phyloP scores from a whole-genome alignment of 2,329 filamentous ascomycete genomes.

The Fusarium setosum region DNA sequence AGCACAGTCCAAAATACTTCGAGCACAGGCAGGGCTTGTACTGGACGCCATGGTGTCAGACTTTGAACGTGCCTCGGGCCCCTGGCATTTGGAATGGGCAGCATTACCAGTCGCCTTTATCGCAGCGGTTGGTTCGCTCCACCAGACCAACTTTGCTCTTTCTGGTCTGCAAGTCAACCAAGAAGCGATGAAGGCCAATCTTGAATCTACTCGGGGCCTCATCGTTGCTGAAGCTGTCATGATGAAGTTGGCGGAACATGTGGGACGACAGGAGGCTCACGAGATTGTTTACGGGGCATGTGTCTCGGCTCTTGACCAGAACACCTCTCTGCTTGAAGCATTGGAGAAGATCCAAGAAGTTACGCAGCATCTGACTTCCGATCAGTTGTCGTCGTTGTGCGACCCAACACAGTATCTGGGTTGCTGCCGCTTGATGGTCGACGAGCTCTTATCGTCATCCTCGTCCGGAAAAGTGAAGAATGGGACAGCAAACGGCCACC shows the following conservation, averaged over 20 bases:
- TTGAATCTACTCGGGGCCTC: constrained; percentile 61
- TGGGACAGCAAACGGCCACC: background rate
- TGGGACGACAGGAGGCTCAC: constrained; percentile 65
- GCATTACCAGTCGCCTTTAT: constrained; percentile 66
- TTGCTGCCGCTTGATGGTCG: constrained; percentile 29
- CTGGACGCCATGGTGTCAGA: constrained; percentile 68
- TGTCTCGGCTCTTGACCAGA: constrained; percentile 10
- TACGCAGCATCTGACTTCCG: background rate
- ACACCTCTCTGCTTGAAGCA: constrained; percentile 9
- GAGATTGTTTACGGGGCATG: constrained; percentile 68
- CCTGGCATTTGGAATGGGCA: constrained; percentile 70
- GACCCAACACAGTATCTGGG: constrained; percentile 30
- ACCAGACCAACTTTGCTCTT: constrained; percentile 65
- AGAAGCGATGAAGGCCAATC: constrained; percentile 61
- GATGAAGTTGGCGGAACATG: constrained; percentile 65
- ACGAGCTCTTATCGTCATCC: constrained; percentile 14
- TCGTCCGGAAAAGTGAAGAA: background rate
- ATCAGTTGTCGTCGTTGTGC: constrained; percentile 10
- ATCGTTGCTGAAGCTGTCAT: constrained; percentile 70
- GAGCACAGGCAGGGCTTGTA: constrained; percentile 62
- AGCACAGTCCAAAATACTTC: constrained; percentile 65
- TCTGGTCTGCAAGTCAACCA: constrained; percentile 62
- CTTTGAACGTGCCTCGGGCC: constrained; percentile 67
- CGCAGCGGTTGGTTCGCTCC: constrained; percentile 61
- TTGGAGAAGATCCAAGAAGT: constrained; percentile 8